Evolutionary conservation across 768 basidiomycete genomes (phyloP).

Genomic region (Mycena floridula): DNA sequence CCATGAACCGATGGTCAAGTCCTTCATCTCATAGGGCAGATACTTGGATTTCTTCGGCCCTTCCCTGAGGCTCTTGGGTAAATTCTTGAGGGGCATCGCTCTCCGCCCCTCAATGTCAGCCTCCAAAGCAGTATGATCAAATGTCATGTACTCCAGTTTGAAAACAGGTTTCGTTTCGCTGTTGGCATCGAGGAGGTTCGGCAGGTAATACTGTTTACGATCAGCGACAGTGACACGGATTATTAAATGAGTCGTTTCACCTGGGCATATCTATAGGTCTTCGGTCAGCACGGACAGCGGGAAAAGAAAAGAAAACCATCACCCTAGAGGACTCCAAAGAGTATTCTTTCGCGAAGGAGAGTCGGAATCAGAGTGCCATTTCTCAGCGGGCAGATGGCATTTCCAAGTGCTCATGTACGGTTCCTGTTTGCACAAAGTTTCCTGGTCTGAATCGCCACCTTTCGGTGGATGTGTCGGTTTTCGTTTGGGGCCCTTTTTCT

Average conservation of each 20-base stretch:
- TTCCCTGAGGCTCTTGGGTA: constrained; percentile 44
- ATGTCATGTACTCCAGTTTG: constrained; percentile 78
- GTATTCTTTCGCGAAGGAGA: constrained; percentile 70
- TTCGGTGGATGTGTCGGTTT: constrained; percentile 41
- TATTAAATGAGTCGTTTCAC: too few species aligned
- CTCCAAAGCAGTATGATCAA: constrained; percentile 27
- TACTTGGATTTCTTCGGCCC: constrained; percentile 39
- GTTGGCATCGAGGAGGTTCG: constrained; percentile 42
- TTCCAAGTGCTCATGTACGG: constrained; percentile 56
- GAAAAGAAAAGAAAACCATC: too few species aligned
- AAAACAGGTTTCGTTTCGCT: constrained; percentile 50
- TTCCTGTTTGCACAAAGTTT: constrained; percentile 39
- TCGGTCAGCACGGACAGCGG: constrained; percentile 6
- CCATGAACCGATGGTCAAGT: constrained; percentile 78
- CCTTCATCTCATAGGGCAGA: constrained; percentile 66
- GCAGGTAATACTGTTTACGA: constrained; percentile 55
- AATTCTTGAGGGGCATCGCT: constrained; percentile 48
- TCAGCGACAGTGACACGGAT: too few species aligned
- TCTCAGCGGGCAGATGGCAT: constrained; percentile 52
- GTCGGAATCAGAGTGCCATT: constrained; percentile 54
- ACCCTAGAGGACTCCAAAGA: constrained; percentile 72
- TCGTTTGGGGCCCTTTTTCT: constrained; percentile 25
- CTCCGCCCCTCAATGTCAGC: constrained; percentile 21
- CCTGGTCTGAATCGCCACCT: constrained; percentile 38
- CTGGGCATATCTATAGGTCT: constrained; percentile 4